Percentiles rank a stretch among this genome's conserved stretches.
These are phyloP conservation scores for Aegilops longissima DNA, from an alignment of 176 grass and related monocot species.

Conservation along the genomic window DNA sequence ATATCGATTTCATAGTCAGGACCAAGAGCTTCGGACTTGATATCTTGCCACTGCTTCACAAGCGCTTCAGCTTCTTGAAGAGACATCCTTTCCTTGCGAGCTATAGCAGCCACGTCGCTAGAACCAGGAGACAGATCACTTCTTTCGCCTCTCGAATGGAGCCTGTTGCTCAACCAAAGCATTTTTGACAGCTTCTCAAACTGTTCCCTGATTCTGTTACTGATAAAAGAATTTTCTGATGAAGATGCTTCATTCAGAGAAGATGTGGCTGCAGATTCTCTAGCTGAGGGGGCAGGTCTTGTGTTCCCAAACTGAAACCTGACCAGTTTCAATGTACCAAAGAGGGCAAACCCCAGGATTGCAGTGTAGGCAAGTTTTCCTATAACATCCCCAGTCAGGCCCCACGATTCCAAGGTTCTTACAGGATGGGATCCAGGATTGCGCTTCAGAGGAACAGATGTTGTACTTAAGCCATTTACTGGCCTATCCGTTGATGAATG, in stretches of 20 bases:
- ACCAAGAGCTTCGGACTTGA: constrained; percentile 91
- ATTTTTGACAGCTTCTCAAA: constrained; percentile 61
- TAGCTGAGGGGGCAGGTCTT: constrained; percentile 23
- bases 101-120: neutral
- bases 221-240: constrained; percentile 38
- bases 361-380: constrained; percentile 67
- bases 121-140: constrained; percentile 30
- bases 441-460: constrained; percentile 63
- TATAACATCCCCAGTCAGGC: constrained; percentile 42
- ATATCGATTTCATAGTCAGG: constrained; percentile 70
- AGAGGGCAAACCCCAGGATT: constrained; percentile 61
- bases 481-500: constrained; percentile 43
- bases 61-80: constrained; percentile 77
- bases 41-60: constrained; percentile 84
- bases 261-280: constrained; percentile 18
- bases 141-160: constrained; percentile 36
- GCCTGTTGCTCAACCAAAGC: constrained; percentile 37
- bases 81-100: constrained; percentile 59
- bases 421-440: constrained; percentile 52
- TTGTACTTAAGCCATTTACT: constrained; percentile 34
- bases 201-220: constrained; percentile 36
- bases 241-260: constrained; percentile 39
- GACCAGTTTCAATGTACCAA: constrained; percentile 59
- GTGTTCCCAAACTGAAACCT: constrained; percentile 52
- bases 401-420: constrained; percentile 57